Base-by-base conservation (phyloP, 176 grass and related monocot genomes). In the Puya raimondii region DNA sequence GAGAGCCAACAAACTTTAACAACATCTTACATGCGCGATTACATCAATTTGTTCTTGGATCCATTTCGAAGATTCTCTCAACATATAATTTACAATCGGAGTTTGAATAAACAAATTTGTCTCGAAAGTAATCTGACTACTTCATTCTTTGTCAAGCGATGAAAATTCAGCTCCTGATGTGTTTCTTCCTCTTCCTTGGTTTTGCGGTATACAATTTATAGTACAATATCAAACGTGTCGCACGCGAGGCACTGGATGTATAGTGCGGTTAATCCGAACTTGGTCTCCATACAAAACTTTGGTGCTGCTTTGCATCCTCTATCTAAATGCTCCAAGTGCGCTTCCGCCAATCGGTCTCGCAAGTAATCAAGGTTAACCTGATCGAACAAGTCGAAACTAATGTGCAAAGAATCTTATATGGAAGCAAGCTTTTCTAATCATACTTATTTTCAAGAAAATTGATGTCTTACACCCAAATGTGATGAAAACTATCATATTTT, bases 221-320 rank as follows among this genome's bases (percentile, higher is more conserved):
- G 64, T 69, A 97, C 86, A 80, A 97, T 56, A 50, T 97, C 94
- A 67, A 90, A 92, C 52, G 76, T 88, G 69, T 21, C 74, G 66
- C 94, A 92, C 79, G 73, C 77, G 76, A 85, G 61, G 23, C 94
- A 97, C 42, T 88, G 82, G 42, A 92, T 90, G 78, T 76, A 97
- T 56, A 97, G 79, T 50, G 94, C 94, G 79, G 78, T 92, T 22
- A 97, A 63, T 54, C 85, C 85, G 76, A 92, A 97, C 72, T 87
- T 92, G 16, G 67, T 70, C 9, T 85, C 79, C 49, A 90, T 78
- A 72, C 84, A 90, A 72, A 92, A 92, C 27, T 84, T 90, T 5
- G 94, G 94, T 48, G 74, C 59, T 56, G 82, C 72, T 88, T 83
- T 92, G 82, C 93, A 97, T 71, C 89, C 93, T 87, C 86, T 84